These are phyloP conservation scores for Exophiala spinifera DNA, from an alignment of 2,329 filamentous ascomycete genomes.

Conservation along the genomic window DNA sequence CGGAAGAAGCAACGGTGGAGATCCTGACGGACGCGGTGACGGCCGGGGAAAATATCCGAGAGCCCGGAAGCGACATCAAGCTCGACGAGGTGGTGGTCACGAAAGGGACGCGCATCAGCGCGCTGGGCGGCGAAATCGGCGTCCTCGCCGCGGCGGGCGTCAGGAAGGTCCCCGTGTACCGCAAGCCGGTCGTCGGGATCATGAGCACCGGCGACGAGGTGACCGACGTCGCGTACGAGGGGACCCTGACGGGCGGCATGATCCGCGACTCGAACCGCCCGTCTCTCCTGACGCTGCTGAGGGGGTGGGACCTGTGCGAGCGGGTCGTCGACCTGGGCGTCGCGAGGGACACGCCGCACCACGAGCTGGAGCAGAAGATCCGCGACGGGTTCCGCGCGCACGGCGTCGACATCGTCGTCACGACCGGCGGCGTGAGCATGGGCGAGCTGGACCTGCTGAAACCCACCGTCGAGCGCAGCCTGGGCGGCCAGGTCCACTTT, in stretches of 20 bases:
- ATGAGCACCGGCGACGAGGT: slow-evolving; percentile 95
- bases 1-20: slow-evolving; percentile 83
- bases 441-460: slow-evolving; percentile 95
- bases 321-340: slow-evolving; percentile 83
- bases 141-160: slow-evolving; percentile 82
- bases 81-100: slow-evolving; percentile 66
- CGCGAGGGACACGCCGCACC: slow-evolving; percentile 56
- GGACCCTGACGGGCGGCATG: slow-evolving; percentile 69
- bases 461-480: slow-evolving; percentile 83
- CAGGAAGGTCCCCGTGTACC: slow-evolving; percentile 67
- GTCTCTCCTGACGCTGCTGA: slow-evolving; percentile 74
- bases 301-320: slow-evolving; percentile 63
- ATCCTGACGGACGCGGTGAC: slow-evolving; percentile 75
- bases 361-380: slow-evolving; percentile 71
- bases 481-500: slow-evolving; percentile 93
- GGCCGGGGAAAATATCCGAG: slow-evolving; percentile 81
- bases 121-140: slow-evolving; percentile 86
- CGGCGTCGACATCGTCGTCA: slow-evolving; percentile 76
- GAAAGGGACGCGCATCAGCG: slow-evolving; percentile 78
- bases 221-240: slow-evolving; percentile 63
- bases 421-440: slow-evolving; percentile 94
- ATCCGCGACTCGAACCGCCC: slow-evolving; percentile 92
- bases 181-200: slow-evolving; percentile 75
- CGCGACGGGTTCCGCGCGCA: slow-evolving; percentile 64
- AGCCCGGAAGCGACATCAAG: slow-evolving; percentile 83